Evolutionary conservation across 768 basidiomycete species (phyloP), one percentile per base, ranked within the genome.

Genomic region (Brasilioporus rufonigricans): DNA sequence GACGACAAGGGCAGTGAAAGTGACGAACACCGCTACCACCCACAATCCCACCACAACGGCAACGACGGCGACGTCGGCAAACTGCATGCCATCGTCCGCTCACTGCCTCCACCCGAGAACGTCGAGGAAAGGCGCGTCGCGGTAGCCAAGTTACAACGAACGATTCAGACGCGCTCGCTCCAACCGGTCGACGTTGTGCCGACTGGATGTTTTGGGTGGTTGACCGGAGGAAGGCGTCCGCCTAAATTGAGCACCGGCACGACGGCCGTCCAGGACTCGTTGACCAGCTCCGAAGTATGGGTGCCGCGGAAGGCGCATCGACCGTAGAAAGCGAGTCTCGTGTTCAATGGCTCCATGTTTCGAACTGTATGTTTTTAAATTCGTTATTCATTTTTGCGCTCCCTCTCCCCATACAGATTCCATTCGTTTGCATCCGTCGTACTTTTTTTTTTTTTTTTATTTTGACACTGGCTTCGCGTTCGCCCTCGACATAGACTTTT

Each of bases 131-230:
- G 48, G 44, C 43, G 9, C 0, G 13, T 3, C 4, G 58, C 58
- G 2, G 21, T 67, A 0, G 52, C 44, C 24, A 60, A 26, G 39
- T 53, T 67, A 10, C 57, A 38, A 29, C 52, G 36, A 4, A 23
- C 50, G 41, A 62, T 67, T 16, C 60, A 64, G 52, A 69, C 60
- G 32, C 59, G 66, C 4, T 29, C 66, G 46, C 38, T 67, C 1
- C 60, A 64, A 16, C 66, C 66, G 11, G 50, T 69, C 27, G 62
- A 69, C 3, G 48, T 60, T 1, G 40, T 29, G 11, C 55, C 62
- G 3, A 27, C 41, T 1, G 66, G 66, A 16, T 69, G 66, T 31
- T 64, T 67, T 51, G n/a, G 36, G 1, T 62, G 65, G 62, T 24
- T 66, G 12, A 35, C 26, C 1, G 58, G 56, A 18, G 38, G 51